Evolutionary conservation across 2,329 filamentous ascomycete species (phyloP).

Genomic region (Biscogniauxia sp.): DNA sequence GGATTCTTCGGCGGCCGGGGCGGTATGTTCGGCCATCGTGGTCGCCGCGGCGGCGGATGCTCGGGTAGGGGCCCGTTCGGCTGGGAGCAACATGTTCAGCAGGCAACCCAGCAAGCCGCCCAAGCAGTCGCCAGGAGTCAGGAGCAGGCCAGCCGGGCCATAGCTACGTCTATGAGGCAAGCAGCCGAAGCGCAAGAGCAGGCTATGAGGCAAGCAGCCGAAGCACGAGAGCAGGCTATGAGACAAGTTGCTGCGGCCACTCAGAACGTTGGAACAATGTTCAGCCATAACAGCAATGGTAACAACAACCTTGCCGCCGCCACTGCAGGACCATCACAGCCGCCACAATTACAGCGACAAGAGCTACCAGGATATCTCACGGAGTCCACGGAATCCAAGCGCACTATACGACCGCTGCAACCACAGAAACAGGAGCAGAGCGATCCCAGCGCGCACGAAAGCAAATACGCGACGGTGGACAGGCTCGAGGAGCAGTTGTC

Average conservation of each 20-base stretch:
- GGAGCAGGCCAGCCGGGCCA: not conserved
- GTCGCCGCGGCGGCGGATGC: not conserved
- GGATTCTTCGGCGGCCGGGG: slow-evolving; percentile 6
- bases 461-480: slow-evolving; percentile 37
- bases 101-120: not conserved
- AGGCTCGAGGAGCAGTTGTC: slow-evolving; percentile 35
- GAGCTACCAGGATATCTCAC: too few species aligned
- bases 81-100: slow-evolving; percentile 10
- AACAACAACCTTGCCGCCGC: too few species aligned
- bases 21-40: slow-evolving; percentile 3
- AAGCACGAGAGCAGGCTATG: slow-evolving; percentile 1
- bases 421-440: not conserved
- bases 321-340: not conserved
- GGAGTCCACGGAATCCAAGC: too few species aligned
- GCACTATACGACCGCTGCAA: not conserved
- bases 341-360: not conserved
- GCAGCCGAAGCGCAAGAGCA: not conserved
- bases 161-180: not conserved
- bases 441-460: not conserved
- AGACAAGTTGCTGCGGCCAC: not conserved
- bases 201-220: not conserved
- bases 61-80: not conserved
- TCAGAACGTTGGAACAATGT: not conserved
- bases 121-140: not conserved
- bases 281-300: not conserved